Conservation (phyloP, 306 rosid species). For the Corylus heterophylla region DNA sequence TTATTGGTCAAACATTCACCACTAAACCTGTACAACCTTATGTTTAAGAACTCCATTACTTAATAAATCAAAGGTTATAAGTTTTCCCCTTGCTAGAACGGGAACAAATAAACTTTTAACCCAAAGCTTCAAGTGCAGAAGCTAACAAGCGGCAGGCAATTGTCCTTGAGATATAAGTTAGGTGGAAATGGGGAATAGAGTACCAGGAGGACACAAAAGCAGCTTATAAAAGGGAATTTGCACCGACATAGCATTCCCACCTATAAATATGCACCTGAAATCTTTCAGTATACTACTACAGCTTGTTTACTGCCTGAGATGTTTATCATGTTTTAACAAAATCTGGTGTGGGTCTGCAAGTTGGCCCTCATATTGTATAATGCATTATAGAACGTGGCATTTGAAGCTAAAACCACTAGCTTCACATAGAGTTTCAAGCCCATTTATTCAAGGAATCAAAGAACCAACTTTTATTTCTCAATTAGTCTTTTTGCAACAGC, state of each 20-base stretch:
- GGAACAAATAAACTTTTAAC: no score
- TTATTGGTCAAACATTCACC: no score
- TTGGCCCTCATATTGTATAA: neutral
- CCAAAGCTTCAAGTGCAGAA: no score
- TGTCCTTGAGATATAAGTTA: neutral
- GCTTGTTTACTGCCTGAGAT: neutral
- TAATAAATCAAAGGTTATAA: no score
- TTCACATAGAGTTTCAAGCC: neutral
- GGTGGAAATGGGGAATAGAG: neutral
- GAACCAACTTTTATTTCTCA: neutral
- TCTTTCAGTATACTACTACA: neutral
- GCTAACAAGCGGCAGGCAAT: neutral
- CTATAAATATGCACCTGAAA: neutral
- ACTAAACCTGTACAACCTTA: no score
- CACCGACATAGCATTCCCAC: neutral
- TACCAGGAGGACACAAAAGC: neutral
- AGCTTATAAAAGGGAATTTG: neutral
- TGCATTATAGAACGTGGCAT: neutral
- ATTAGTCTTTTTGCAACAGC: neutral
- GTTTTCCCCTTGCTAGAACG: no score
- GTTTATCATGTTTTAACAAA: neutral
- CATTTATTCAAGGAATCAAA: neutral
- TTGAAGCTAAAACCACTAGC: neutral
- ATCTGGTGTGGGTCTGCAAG: neutral
- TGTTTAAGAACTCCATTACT: no score